Evolutionary conservation across 257 asterid genomes (phyloP), one percentile per base, ranked within the genome.

Genomic region (Handroanthus guayacan): DNA sequence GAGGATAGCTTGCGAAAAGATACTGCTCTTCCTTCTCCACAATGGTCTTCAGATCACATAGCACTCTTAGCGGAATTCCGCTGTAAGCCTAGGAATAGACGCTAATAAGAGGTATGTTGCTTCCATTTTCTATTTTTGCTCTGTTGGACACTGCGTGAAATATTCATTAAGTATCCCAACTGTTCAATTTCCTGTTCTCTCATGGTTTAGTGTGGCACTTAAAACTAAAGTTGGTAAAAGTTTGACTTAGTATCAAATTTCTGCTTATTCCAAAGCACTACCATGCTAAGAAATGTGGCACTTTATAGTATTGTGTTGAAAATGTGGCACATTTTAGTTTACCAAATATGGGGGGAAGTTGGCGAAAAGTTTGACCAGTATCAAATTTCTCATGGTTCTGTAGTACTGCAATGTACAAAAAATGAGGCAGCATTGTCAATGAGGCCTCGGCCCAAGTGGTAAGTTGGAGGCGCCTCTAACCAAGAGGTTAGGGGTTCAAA

Each of bases 1-100:
- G 99, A 95, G 86, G 97, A 91, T 75, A 85, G 96, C 76, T 82
- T 95, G 88, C 84, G 99, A 72, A 95, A 91, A 88, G 97, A 95
- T 81, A 92, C 98, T 2, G 99, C 97, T 31, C 97, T 95, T 84
- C 99, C 99, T 79, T 95, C 99, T 78, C 97, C 98, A 48, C 96
- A 91, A 83, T 92, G 98, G 99, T 95, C 99, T 43, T 95, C 99
- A 14, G 98, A 95, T 88, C 99, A 95, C 84, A 92, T 95, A 80
- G 98, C 98, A 20, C 96, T 95, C 71, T 81, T 92, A 74, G 98
- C 98, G 58, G 99, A 91, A 82, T 92, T 95, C 78, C 96, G 97
- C 58, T 95, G 98, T 88, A 91, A 88, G 87, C 87, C 96, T 72
- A 82, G 87, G 83, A 81, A 81, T 72, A 88, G 92, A 83, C 97